phyloP scores from a whole-genome alignment of 1,139 yeast genomes.

The Kodamaea ohmeri region DNA sequence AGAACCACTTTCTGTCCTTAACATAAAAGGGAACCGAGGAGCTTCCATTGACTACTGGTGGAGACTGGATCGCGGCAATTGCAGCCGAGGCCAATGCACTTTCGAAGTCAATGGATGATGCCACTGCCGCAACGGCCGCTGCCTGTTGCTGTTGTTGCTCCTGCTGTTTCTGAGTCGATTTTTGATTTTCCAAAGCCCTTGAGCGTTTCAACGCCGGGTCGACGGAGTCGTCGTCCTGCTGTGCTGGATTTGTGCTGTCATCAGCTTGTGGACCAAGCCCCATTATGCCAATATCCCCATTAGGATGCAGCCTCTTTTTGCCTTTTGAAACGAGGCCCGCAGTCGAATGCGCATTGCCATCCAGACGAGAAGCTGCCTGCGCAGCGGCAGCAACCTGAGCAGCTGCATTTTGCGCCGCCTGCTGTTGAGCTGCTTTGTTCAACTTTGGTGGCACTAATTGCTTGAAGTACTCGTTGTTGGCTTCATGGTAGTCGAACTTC shows the following conservation, averaged over 20 bases:
- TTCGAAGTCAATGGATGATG: slow-evolving; percentile 26
- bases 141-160: slow-evolving; percentile 8
- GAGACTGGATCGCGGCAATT: slow-evolving; percentile 36
- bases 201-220: slow-evolving; percentile 32
- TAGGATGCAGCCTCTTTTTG: slow-evolving; percentile 19
- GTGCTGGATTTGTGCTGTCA: slow-evolving; percentile 11
- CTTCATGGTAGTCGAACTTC: slow-evolving; percentile 34
- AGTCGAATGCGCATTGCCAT: not conserved
- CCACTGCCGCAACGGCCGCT: slow-evolving; percentile 11
- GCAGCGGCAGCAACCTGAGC: slow-evolving; percentile 10
- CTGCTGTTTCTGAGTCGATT: slow-evolving; percentile 5
- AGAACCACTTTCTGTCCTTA: slow-evolving; percentile 43
- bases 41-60: slow-evolving; percentile 26
- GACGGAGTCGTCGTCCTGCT: slow-evolving; percentile 25
- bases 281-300: slow-evolving; percentile 11
- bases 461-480: slow-evolving; percentile 28
- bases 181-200: slow-evolving; percentile 16
- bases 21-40: slow-evolving; percentile 30
- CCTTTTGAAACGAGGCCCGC: not conserved
- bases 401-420: slow-evolving; percentile 7
- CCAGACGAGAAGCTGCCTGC: slow-evolving; percentile 5
- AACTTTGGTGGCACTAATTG: slow-evolving; percentile 27
- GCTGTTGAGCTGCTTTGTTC: slow-evolving; percentile 12
- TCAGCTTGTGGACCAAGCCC: slow-evolving; percentile 12
- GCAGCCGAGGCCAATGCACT: slow-evolving; percentile 34